Evolutionary conservation across 805 yeast species (phyloP).

Genomic region (Teunomyces pallodes): DNA sequence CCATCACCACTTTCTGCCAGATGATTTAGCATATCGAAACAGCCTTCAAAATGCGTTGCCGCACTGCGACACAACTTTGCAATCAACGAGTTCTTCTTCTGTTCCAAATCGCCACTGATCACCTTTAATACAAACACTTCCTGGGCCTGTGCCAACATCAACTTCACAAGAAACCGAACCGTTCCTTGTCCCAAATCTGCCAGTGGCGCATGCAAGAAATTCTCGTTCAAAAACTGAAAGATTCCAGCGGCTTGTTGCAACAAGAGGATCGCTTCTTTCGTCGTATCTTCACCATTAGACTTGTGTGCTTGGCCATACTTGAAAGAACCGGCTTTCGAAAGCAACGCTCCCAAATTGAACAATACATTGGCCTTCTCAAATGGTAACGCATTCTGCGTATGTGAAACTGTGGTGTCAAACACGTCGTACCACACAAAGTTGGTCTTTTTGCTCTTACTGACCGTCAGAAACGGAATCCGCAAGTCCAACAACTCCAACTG

Average conservation of each 20-base stretch:
- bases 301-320: slow-evolving; percentile 20
- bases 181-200: slow-evolving; percentile 70
- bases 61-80: slow-evolving; percentile 72
- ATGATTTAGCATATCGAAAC: slow-evolving; percentile 43
- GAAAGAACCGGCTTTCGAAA: slow-evolving; percentile 48
- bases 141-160: slow-evolving; percentile 86
- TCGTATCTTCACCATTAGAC: slow-evolving; percentile 17
- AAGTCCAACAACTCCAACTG: slow-evolving; percentile 78
- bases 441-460: slow-evolving; percentile 42
- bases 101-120: slow-evolving; percentile 49
- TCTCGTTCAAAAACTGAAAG: slow-evolving; percentile 66
- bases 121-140: slow-evolving; percentile 73
- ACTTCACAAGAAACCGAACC: slow-evolving; percentile 56
- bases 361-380: slow-evolving; percentile 86
- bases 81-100: slow-evolving; percentile 63
- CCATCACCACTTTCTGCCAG: slow-evolving; percentile 13
- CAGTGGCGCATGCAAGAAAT: slow-evolving; percentile 87
- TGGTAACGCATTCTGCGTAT: slow-evolving; percentile 75
- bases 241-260: slow-evolving; percentile 81
- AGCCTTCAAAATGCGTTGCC: slow-evolving; percentile 50
- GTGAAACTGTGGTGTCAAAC: slow-evolving; percentile 43
- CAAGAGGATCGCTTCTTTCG: slow-evolving; percentile 57
- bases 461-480: slow-evolving; percentile 65
- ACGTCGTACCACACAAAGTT: slow-evolving; percentile 83
- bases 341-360: slow-evolving; percentile 70